Base-by-base conservation (phyloP, 176 grass and related monocot species). In the Carex myosuroides region DNA sequence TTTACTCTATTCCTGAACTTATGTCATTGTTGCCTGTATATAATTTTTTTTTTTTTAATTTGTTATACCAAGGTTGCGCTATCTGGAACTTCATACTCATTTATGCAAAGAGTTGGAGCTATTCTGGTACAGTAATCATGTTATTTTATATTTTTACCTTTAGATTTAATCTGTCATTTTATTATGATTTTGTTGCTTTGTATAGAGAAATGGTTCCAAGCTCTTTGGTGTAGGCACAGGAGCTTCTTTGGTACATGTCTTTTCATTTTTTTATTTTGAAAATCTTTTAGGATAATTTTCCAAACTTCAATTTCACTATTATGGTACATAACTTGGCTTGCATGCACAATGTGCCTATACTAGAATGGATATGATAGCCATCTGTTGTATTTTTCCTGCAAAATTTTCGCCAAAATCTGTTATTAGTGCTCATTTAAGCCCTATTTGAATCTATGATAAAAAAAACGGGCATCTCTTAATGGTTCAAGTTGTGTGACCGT, bases 101-200 rank as follows among this genome's bases (percentile, higher is more conserved):
- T 95, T 87, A 72, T 98, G 81, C 91, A 98, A 83, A 91, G 96
- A 83, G 75, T 94, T 76, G 96, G 93, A 83, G 92, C 96, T 87
- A 93, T 98, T 85, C 1, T 98, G 93, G 96, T 95, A 89, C 57
- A 84, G 13, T 89, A 32, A 64, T 68, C 12, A 81, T 60, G 29
- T 81, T 83, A 87, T 7, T 65, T 81, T 58, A 0, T 7, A 42
- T 79, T 59, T n/a, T 48, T 53, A 56, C 14, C 57, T 57, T 78
- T 56, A 57, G 5, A 78, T 78, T 20, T 86, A 8, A 3, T 18
- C 13, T 81, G 13, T 57, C 57, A 83, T 85, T 20, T 3, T 32
- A 30, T 4, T 20, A 24, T 44, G 32, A 35, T 83, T 20, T 13
- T 83, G 73, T 87, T 84, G 56, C 37, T 86, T 57, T 89, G 84